Percentiles rank a stretch among this genome's conserved stretches.
These are phyloP conservation scores for Pleurotus platypus DNA, from an alignment of 768 basidiomycete genomes.

Conservation along the genomic window DNA sequence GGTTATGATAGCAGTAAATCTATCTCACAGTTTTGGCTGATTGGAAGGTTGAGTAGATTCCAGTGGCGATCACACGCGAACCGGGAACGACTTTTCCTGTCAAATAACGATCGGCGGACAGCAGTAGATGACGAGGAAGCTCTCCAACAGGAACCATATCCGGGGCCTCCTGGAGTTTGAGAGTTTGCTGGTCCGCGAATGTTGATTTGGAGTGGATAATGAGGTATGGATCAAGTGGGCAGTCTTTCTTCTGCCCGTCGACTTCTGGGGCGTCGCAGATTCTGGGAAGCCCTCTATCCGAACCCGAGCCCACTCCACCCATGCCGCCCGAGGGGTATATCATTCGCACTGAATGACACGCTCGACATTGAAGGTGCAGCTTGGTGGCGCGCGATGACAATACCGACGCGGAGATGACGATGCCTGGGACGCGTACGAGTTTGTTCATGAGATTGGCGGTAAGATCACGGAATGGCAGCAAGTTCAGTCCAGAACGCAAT, in stretches of 20 bases:
- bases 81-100: slow-evolving; percentile 95
- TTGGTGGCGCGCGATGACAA: slow-evolving; percentile 91
- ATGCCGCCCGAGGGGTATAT: slow-evolving; percentile 76
- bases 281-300: slow-evolving; percentile 81
- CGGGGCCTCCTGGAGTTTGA: slow-evolving; percentile 97
- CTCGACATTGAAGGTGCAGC: slow-evolving; percentile 89
- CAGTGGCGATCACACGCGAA: slow-evolving; percentile 91
- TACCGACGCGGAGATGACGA: slow-evolving; percentile 95
- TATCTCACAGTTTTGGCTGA: slow-evolving; percentile 69
- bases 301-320: slow-evolving; percentile 85
- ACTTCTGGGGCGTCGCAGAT: slow-evolving; percentile 78
- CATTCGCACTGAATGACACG: slow-evolving; percentile 76
- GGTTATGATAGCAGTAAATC: background rate
- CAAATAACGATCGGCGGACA: slow-evolving; percentile 87
- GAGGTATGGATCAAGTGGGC: slow-evolving; percentile 92
- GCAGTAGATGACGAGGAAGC: slow-evolving; percentile 89
- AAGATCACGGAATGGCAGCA: slow-evolving; percentile 91
- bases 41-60: slow-evolving; percentile 96
- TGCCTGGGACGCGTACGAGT: slow-evolving; percentile 94
- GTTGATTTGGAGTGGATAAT: slow-evolving; percentile 92
- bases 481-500: slow-evolving; percentile 84
- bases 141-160: slow-evolving; percentile 99
- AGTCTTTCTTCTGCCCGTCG: slow-evolving; percentile 89
- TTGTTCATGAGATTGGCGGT: slow-evolving; percentile 94
- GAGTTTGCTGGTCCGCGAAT: slow-evolving; percentile 93